Percentiles rank a stretch among this genome's conserved stretches.
Conservation (phyloP, 2,329 filamentous ascomycete genomes). For the Botrytis galanthina region DNA sequence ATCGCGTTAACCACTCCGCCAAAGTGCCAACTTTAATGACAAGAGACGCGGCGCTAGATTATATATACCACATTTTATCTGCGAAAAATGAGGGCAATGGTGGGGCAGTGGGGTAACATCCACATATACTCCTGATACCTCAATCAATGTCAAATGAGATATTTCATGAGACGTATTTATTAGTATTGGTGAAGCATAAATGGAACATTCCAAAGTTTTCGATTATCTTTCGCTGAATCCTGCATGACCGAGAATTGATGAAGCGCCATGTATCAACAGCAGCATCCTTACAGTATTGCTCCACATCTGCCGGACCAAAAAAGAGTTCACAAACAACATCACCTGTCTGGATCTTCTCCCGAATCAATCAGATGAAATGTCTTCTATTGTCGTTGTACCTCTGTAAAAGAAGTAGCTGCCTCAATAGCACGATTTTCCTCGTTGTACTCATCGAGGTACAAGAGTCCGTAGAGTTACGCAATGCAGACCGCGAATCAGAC, state of each 20-base stretch:
- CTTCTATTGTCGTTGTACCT: neutral
- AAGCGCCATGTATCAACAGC: neutral
- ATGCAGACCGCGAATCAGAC: neutral
- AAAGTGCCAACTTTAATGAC: neutral
- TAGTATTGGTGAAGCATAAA: neutral
- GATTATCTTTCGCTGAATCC: neutral
- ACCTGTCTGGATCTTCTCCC: neutral
- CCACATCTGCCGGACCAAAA: neutral
- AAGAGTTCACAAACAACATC: neutral
- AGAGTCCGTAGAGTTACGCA: neutral
- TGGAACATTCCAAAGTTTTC: neutral
- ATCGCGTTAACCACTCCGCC: neutral
- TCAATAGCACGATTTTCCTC: neutral
- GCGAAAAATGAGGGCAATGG: neutral
- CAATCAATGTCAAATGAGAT: neutral
- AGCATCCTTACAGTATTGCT: neutral
- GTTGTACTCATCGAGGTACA: neutral
- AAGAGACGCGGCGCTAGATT: rapidly evolving
- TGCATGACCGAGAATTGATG: neutral
- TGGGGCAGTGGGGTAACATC: neutral
- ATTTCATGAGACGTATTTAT: neutral
- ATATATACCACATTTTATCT: rapidly evolving
- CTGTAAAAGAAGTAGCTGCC: no score
- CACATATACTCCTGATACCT: neutral
- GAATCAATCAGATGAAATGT: neutral